phyloP scores from a whole-genome alignment of 2,329 filamentous ascomycete species.

The Aspergillus carbonarius region DNA sequence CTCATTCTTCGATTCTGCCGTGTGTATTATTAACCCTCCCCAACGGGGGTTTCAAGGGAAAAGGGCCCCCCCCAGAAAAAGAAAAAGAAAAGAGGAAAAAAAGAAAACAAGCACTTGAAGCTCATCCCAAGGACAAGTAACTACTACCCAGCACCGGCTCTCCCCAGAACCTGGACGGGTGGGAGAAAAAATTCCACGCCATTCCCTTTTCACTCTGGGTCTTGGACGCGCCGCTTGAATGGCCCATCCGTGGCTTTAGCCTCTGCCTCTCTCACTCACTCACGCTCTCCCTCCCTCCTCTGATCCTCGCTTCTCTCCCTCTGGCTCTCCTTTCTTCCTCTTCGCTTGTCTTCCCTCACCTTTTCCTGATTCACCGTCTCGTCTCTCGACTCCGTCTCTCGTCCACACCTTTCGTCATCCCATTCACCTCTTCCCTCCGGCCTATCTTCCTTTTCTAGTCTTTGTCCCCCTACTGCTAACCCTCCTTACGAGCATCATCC shows the following conservation, averaged over 20 bases:
- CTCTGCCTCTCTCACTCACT: conserved; percentile 14
- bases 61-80: neutral
- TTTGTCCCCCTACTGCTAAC: conserved; percentile 4
- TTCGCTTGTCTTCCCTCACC: conserved; percentile 3
- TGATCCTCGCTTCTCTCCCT: conserved; percentile 11
- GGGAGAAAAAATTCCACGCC: conserved; percentile 23
- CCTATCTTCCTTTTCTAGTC: conserved; percentile 12
- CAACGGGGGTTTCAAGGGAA: neutral
- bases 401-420: conserved; percentile 15
- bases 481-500: conserved; percentile 4
- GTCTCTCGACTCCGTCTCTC: conserved; percentile 8
- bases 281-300: conserved; percentile 11
- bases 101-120: neutral
- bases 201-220: conserved; percentile 28
- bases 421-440: conserved; percentile 11
- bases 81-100: neutral
- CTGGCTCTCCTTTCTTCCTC: conserved; percentile 15
- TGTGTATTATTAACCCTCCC: neutral
- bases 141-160: conserved; percentile 3
- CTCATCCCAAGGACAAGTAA: neutral
- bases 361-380: conserved; percentile 7
- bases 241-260: conserved; percentile 27
- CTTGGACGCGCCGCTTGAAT: conserved; percentile 27
- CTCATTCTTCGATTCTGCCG: neutral
- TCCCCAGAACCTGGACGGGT: conserved; percentile 14